A percentile compares a stretch with the other conserved stretches of the same genome.
These are phyloP conservation scores for Pichia sp. DNA, from an alignment of 1,139 yeast genomes.

Conservation along the genomic window DNA sequence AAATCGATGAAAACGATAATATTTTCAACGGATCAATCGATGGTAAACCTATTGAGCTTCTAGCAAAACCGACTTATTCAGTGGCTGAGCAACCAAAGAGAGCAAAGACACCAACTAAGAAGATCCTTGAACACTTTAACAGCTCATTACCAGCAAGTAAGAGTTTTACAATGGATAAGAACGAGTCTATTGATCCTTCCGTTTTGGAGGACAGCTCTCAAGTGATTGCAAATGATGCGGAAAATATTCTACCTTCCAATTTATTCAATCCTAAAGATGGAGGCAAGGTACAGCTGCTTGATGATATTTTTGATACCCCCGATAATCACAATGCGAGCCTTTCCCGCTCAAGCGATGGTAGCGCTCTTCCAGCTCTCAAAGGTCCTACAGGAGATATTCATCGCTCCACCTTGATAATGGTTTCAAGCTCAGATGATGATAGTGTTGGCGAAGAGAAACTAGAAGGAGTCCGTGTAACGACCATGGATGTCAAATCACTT, in stretches of 20 bases:
- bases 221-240: no score
- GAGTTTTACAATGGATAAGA: neutral
- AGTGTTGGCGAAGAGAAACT: neutral
- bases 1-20: constrained; percentile 12
- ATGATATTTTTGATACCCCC: neutral
- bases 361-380: no score
- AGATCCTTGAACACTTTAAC: constrained; percentile 14
- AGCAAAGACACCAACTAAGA: constrained; percentile 4
- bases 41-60: constrained; percentile 7
- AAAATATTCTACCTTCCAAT: no score
- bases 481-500: constrained; percentile 27
- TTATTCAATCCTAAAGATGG: neutral
- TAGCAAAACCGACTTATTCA: constrained; percentile 4
- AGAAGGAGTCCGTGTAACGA: constrained; percentile 1
- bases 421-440: no score
- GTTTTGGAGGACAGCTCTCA: no score
- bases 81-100: neutral
- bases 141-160: constrained; percentile 15
- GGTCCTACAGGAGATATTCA: no score
- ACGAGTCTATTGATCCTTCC: no score
- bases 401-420: no score
- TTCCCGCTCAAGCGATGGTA: no score
- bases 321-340: neutral
- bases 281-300: neutral
- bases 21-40: constrained; percentile 8